Evolutionary conservation across 2,329 filamentous ascomycete species (phyloP), one percentile per base, ranked within the genome.

Genomic region (Apiospora marii): DNA sequence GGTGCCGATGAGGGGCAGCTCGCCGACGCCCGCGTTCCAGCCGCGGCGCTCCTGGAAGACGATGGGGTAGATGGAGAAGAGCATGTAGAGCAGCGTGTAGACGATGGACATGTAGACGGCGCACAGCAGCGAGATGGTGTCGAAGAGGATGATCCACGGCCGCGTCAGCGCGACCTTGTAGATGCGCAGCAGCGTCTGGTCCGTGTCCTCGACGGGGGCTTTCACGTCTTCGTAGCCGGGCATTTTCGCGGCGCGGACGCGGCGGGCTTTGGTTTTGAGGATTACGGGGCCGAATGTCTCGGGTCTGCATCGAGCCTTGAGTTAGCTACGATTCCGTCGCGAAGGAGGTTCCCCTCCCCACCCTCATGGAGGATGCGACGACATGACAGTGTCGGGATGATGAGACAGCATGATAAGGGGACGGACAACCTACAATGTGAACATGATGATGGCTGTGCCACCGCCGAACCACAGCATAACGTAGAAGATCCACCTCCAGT

Each of bases 11-110:
- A 89, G 79, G 1, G 87, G 86, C 0, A 90, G 78, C 71, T 88
- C 84, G 5, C 86, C 87, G 2, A 88, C 85, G 12, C 87, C 87
- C 0, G 84, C 74, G 73, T 88, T 89, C 87, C 87, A 90, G 0
- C 86, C 87, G 2, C 87, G 83, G 74, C 80, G 83, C 68, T 87
- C 78, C 74, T 88, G 85, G 75, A 88, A 89, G 7, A 89, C 85
- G 51, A 89, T 87, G 3, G 85, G 87, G 71, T 90, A 90, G 72
- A 89, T 89, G 30, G 82, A 85, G 79, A 90, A 90, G 14, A 90
- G 83, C 87, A 90, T 90, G 78, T 89, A 89, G 12, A 88, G 80
- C 0, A 88, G 80, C 7, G 82, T 84, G 73, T 89, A 89, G 4
- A 89, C 86, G 14, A 89, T 82, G 1, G 84, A 83, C 76, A 89